Evolutionary conservation across 2,329 filamentous ascomycete genomes (phyloP).

Genomic region (Diaporthe vexans): DNA sequence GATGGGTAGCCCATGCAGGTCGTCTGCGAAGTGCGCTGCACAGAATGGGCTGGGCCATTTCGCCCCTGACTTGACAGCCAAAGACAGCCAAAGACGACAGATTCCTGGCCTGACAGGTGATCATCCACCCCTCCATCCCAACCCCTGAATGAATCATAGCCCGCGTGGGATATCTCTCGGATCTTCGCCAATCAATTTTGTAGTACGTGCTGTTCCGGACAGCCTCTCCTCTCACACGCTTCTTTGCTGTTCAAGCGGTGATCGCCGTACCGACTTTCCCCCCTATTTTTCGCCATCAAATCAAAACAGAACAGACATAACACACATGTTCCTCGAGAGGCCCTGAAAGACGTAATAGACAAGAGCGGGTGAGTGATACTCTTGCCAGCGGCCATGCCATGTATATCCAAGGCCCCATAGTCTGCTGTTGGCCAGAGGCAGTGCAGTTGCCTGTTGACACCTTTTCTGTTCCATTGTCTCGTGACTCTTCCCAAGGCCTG

Average conservation of each 20-base stretch:
- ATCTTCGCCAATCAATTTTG: conserved; percentile 23
- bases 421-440: neutral
- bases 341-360: conserved; percentile 13
- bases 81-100: conserved; percentile 17
- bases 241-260: conserved; percentile 11
- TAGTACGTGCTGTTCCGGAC: conserved; percentile 39
- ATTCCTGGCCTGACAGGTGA: neutral
- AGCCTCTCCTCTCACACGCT: conserved; percentile 30
- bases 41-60: conserved; percentile 1
- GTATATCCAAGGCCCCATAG: neutral
- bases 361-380: neutral
- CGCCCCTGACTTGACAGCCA: conserved; percentile 33
- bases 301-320: conserved; percentile 35
- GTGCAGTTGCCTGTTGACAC: neutral
- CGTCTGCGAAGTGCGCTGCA: conserved; percentile 25
- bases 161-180: conserved; percentile 28
- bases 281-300: neutral
- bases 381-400: conserved; percentile 16
- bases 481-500: neutral
- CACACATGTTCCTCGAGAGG: conserved; percentile 33
- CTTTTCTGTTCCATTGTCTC: conserved; percentile 1
- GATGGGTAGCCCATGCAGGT: conserved; percentile 30
- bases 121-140: neutral
- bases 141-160: neutral
- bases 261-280: neutral